Conservation (phyloP, 371 early-diverging fungal genomes). For the Mortierella sp. region DNA sequence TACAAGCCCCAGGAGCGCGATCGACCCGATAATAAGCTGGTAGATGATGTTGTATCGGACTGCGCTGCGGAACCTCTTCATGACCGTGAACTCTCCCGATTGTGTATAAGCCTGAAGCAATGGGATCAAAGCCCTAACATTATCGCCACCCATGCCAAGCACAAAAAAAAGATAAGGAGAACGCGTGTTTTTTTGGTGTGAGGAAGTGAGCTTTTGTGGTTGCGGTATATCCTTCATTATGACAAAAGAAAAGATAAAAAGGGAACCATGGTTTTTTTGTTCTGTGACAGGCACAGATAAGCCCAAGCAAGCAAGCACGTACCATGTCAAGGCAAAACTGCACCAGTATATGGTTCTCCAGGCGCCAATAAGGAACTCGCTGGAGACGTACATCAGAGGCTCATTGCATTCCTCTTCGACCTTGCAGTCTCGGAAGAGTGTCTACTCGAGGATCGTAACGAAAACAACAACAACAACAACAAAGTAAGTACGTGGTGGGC, state of each 20-base stretch:
- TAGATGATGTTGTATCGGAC: constrained; percentile 84
- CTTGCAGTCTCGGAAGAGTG: constrained; percentile 73
- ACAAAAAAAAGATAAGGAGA: constrained; percentile 8
- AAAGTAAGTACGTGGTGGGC: too few species aligned
- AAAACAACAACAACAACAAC: too few species aligned
- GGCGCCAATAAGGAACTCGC: constrained; percentile 76
- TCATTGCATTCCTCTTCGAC: constrained; percentile 71
- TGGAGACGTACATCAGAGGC: constrained; percentile 83
- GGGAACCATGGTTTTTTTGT: too few species aligned
- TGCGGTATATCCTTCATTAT: not conserved
- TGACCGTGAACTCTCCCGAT: constrained; percentile 84
- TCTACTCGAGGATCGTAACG: constrained; percentile 62
- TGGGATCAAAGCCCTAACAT: constrained; percentile 82
- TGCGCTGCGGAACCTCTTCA: constrained; percentile 74
- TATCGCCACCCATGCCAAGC: not conserved
- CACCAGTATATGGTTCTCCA: constrained; percentile 95
- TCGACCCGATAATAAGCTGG: constrained; percentile 76
- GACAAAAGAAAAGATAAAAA: too few species aligned
- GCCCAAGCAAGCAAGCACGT: constrained; percentile 22
- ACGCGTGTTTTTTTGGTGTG: constrained; percentile 11
- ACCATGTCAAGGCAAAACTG: constrained; percentile 91
- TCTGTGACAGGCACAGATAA: not conserved
- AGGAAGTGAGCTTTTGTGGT: not conserved
- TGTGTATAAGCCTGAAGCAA: constrained; percentile 88
- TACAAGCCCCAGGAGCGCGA: constrained; percentile 70